phyloP scores from a whole-genome alignment of 208 protist species.

The Tritrichomonas foetus region DNA sequence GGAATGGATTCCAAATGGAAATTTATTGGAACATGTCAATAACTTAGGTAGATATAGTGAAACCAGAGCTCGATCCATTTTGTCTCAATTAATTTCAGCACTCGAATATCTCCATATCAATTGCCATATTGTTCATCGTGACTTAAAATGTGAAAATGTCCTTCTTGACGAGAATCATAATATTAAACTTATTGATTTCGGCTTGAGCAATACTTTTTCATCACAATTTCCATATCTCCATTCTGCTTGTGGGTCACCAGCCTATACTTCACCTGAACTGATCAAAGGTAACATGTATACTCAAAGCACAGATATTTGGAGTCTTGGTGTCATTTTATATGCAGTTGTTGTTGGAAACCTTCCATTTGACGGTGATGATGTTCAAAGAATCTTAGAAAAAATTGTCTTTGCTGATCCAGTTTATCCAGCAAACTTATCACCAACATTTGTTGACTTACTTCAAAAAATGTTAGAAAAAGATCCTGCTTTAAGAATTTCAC shows the following conservation, averaged over 20 bases:
- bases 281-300: not conserved
- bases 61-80: too few species aligned
- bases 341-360: not conserved
- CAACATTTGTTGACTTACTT: not conserved
- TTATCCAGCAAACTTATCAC: not conserved
- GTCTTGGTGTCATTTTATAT: not conserved
- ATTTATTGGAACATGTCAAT: conserved; percentile 41
- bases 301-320: not conserved
- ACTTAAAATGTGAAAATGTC: not conserved
- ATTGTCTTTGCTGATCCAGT: conserved; percentile 6
- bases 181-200: not conserved
- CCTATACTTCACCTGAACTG: not conserved
- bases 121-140: not conserved
- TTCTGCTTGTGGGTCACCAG: not conserved
- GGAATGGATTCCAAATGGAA: conserved; percentile 40
- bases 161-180: not conserved
- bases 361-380: not conserved
- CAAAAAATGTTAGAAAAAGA: not conserved
- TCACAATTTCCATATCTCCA: not conserved
- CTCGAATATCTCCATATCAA: not conserved
- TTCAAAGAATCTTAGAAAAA: not conserved
- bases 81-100: not conserved
- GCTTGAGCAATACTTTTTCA: not conserved
- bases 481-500: not conserved
- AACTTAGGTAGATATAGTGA: not conserved